A percentile compares a stretch with the other conserved stretches of the same genome.
Conservation (phyloP, 2,329 filamentous ascomycete species). For the Penicillium sp. region DNA sequence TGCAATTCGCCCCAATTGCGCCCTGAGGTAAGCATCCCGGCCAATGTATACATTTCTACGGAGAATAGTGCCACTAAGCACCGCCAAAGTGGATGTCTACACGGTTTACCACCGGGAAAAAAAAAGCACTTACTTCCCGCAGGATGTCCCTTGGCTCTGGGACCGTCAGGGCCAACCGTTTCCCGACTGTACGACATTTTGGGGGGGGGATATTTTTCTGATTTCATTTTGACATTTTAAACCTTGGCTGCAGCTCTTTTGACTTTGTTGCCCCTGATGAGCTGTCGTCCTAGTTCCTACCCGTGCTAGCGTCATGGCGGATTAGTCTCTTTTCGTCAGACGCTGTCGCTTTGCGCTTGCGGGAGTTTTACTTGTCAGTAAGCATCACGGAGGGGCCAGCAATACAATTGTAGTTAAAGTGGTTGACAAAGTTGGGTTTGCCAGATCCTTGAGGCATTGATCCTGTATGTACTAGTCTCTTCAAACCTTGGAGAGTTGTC, state of each 20-base stretch:
- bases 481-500: not conserved
- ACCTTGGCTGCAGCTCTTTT: not conserved
- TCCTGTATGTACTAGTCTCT: not conserved
- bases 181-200: constrained; percentile 5
- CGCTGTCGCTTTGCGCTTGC: not conserved
- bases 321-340: not conserved
- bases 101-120: constrained; percentile 19
- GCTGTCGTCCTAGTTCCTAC: not conserved
- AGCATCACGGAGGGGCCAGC: not conserved
- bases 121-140: constrained; percentile 22
- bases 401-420: not conserved
- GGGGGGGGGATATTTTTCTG: not conserved
- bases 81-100: not conserved
- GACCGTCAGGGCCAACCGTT: constrained; percentile 26
- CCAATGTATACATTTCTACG: not conserved
- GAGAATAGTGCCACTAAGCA: not conserved
- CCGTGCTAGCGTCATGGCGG: not conserved
- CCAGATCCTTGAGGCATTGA: not conserved
- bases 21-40: not conserved
- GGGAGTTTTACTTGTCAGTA: not conserved
- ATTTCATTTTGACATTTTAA: not conserved
- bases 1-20: constrained; percentile 3
- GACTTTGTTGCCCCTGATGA: constrained; percentile 1
- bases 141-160: constrained; percentile 27
- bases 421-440: not conserved